Base-by-base conservation (phyloP, 208 protist species). In the Acanthamoeba culbertsoni region DNA sequence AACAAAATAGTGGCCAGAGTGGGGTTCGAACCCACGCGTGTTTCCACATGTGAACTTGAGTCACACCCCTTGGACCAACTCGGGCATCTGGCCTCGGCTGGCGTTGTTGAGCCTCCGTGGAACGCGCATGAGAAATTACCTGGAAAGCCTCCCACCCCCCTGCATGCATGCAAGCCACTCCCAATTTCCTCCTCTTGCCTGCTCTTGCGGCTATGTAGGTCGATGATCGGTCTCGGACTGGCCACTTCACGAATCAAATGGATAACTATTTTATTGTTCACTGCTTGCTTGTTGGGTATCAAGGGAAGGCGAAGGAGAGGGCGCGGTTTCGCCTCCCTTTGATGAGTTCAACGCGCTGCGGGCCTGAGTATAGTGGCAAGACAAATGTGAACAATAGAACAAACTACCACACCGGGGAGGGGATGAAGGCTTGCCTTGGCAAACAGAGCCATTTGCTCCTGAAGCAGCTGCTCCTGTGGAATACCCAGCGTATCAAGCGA, bases 401-500 rank as follows among this genome's bases (percentile, higher is more conserved):
- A 0, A 8, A 77, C 2, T 12, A 46, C 7, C 1, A 26, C 16
- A 77, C 37, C 65, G 16, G 45, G 20, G 88, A 94, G 35, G 71
- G 0, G 46, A 46, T 26, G 88, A 82, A 51, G n/a, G n/a, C 75
- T 48, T 35, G 71, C 94, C 20, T 73, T 55, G 42, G 77, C 92
- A 93, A 95, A 95, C 57, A 95, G 86, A 46, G 43, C 88, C 93
- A 62, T 26, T 86, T 95, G 94, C 62, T 95, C 90, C 59, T 42
- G 45, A 4, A 94, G 53, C 23, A 95, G n/a, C 86, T 95, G 62
- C 57, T 94, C 92, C 40, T 65, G 75, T 33, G 94, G 55, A 35
- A 94, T 90, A 46, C 63, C 68, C 40, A 68, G 37, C 77, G 75
- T 86, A 37, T 92, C 94, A 26, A 95, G 92, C 4, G 77, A 86